Evolutionary conservation across 139 green algal species (phyloP), one percentile per base, ranked within the genome.

Genomic region (Chlamydomonas sp.): DNA sequence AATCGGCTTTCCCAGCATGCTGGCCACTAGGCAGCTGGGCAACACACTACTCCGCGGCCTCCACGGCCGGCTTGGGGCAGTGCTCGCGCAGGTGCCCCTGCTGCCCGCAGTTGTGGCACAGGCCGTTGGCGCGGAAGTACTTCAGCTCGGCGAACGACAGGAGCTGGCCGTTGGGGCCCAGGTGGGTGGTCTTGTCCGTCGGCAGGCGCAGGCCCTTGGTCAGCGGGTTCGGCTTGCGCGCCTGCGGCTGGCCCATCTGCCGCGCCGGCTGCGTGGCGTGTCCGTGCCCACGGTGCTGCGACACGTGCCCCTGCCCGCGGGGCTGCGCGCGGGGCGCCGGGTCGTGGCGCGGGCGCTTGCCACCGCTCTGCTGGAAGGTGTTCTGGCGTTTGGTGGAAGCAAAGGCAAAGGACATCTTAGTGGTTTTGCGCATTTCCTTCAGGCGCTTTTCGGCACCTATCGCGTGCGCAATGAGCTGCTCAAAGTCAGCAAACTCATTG

Each of bases 1-100:
- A 31, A 5, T 64, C 61, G 17, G 61, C 18, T 72, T 60, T 17
- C 78, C 78, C 78, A 84, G 31, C 63, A 20, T 63, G 63, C 78
- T 7, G 20, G 63, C 63, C 78, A 84, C 78, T 49, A 84, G 20
- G 20, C 63, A 84, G n/a, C 78, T 84, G 78, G 78, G 78, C 62
- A 73, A 84, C 7, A 3, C n/a, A n/a, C 63, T 74, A 84, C 7
- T 78, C n/a, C 7, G 20, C 73, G 5, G 14, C 31, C 2, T 9
- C 58, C 8, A 31, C 75, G 4, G 5, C 7, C 14, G 14, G 69
- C 14, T 31, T 14, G 2, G 16, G 62, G 18, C 31, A 68, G 17
- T 72, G n/a, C 10, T 20, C 3, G 6, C 5, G 9, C 3, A 59
- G n/a, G 78, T 84, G 78, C 8, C 78, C 78, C 63, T 62, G 31